Base-by-base conservation (phyloP, 2,329 filamentous ascomycete genomes). In the Endocalyx cinctus region DNA sequence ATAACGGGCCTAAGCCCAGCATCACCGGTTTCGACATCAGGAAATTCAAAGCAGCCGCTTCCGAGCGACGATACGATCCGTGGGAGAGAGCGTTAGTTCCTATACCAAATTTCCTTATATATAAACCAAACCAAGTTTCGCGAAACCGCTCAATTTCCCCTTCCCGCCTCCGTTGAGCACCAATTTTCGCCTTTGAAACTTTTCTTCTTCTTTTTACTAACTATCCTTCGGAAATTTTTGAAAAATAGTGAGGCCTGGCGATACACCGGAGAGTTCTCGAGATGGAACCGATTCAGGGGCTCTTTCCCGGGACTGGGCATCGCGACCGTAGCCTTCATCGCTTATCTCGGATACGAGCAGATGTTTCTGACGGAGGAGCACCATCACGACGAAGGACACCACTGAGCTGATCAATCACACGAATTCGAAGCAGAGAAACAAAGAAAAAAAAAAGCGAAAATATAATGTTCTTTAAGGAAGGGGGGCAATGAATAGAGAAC, bases 161-260 rank as follows among this genome's bases (percentile, higher is more conserved):
- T n/a, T n/a, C n/a, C n/a, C n/a, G n/a, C n/a, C n/a, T n/a, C n/a
- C n/a, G n/a, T n/a, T n/a, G n/a, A n/a, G n/a, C n/a, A n/a, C n/a
- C n/a, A n/a, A n/a, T n/a, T n/a, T n/a, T n/a, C n/a, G n/a, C n/a
- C n/a, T n/a, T n/a, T n/a, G n/a, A n/a, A n/a, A n/a, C n/a, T n/a
- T n/a, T n/a, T n/a, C n/a, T n/a, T n/a, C n/a, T n/a, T n/a, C n/a
- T n/a, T n/a, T n/a, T n/a, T n/a, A n/a, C n/a, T n/a, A n/a, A n/a
- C n/a, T n/a, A n/a, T n/a, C n/a, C n/a, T n/a, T n/a, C n/a, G n/a
- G n/a, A n/a, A n/a, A n/a, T n/a, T n/a, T n/a, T n/a, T n/a, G n/a
- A n/a, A n/a, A n/a, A 12, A 45, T 60, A 98, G 92, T 58, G 92
- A 98, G 71, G 77, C 85, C 58, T 98, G 92, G 92, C 78, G 92